phyloP scores from a whole-genome alignment of 2,329 filamentous ascomycete genomes.

The Alternaria arbusti region DNA sequence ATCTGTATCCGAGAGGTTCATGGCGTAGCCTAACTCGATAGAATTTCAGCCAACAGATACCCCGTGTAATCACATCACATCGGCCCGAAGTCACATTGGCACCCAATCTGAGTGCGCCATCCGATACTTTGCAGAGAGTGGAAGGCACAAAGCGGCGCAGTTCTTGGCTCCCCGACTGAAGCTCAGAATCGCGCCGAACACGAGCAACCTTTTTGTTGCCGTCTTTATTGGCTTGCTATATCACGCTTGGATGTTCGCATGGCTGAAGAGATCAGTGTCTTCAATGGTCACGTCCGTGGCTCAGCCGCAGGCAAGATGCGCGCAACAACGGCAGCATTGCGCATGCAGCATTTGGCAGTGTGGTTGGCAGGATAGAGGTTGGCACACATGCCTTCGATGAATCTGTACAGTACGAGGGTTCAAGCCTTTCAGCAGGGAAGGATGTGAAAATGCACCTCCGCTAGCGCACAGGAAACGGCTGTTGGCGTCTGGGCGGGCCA shows the following conservation, averaged over 20 bases:
- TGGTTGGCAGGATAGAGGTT: rapidly evolving
- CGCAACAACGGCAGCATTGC: background rate
- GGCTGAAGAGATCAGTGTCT: background rate
- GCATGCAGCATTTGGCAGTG: background rate
- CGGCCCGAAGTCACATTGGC: background rate
- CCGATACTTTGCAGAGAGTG: background rate
- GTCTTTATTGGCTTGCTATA: background rate
- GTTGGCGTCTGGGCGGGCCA: background rate
- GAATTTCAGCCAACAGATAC: background rate
- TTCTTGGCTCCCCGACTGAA: background rate
- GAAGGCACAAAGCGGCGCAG: background rate
- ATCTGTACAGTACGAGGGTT: background rate
- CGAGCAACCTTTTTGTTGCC: background rate
- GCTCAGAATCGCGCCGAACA: background rate
- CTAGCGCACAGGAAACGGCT: background rate
- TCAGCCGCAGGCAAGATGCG: rapidly evolving
- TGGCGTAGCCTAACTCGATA: background rate
- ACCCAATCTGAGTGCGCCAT: background rate
- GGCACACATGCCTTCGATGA: background rate
- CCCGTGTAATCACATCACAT: background rate
- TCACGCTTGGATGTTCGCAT: background rate
- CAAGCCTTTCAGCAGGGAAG: background rate
- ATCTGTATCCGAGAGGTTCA: background rate
- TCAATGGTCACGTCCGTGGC: background rate
- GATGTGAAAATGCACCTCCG: background rate